Evolutionary conservation across 306 rosid species (phyloP), one percentile per base, ranked within the genome.

Genomic region (Prunus padus): DNA sequence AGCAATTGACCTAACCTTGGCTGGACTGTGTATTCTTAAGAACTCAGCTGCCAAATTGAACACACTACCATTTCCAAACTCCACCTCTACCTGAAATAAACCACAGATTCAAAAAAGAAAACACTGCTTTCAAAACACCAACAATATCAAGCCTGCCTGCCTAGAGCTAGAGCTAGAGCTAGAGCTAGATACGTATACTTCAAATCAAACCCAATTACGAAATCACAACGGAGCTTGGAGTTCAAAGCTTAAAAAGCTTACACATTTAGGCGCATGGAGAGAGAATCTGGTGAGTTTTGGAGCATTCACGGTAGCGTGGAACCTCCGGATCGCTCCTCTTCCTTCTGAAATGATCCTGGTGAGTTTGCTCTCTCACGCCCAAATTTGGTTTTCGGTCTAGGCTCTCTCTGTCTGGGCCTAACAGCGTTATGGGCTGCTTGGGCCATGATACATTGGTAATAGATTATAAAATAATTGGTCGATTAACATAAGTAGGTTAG

Each of bases 21-120:
- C 97, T 18, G 96, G 98, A 75, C 98, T 93, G 59, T 80, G 75
- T 46, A 91, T 76, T 88, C 98, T 88, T 55, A 93, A 86, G 82
- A 91, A 91, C 49, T 93, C 98, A 75, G 98, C 93, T 23, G 98
- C 86, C 72, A 93, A 74, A 56, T 80, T 89, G 83, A 91, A 93
- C 26, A 61, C 76, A 61, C 70, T 82, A 23, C 97, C 93, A 84
- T 88, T 72, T 19, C 79, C 71, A 78, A 88, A 93, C 84, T 75
- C 88, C 55, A 89, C 88, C 75, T 89, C 92, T 50, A 89, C 93
- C 97, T 93, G 82, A 82, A 83, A 78, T 6, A 10, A 80, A 70
- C 51, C 54, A 22, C 10, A n/a, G 19, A n/a, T 33, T 70, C 55
- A 7, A 22, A 62, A 37, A 37, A 37, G 0, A 37, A 37, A 60